Evolutionary conservation across 1,284 basidiomycete species (phyloP), one percentile per base, ranked within the genome.

Genomic region (Mixia osmundae): DNA sequence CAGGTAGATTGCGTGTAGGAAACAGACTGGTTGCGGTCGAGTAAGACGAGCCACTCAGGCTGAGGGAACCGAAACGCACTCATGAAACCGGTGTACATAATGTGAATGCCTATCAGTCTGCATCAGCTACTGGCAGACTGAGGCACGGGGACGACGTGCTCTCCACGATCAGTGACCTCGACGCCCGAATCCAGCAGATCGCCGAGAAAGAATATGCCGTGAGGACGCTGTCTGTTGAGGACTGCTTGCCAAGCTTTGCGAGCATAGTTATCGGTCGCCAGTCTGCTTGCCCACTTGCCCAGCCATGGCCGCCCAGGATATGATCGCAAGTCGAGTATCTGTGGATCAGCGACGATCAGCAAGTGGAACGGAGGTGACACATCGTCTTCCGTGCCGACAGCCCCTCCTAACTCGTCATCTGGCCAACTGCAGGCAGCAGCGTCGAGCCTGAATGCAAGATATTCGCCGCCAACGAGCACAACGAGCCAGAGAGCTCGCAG

Each of bases 171-270:
- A 50, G 28, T 34, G 3, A 38, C 59, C 14, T 63, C 60, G 42
- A 72, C 66, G 4, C 77, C 79, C 35, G 66, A 68, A 34, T 71
- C 67, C 37, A 76, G 63, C 69, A 78, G 69, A 55, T 77, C 72
- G 18, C 82, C 82, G 15, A 83, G 60, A 43, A 87, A 76, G 7
- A 87, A 62, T 6, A 83, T 68, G 10, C 62, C 64, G 50, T 83
- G 63, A 1, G 79, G 76, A 16, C 59, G 63, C 20, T 76, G 59
- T 18, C 61, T 54, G 10, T 60, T 52, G 28, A 54, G 63, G 0
- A 71, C 67, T 15, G 67, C 64, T 42, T 63, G 64, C 79, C 79
- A 85, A 47, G 63, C 71, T 55, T 76, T 76, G 38, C 68, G 67
- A 50, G 82, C 59, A 46, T 73, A 73, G 33, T 72, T 55, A 48